Evolutionary conservation across 2,329 filamentous ascomycete genomes (phyloP).

Genomic region (Botryosphaeria agaves): DNA sequence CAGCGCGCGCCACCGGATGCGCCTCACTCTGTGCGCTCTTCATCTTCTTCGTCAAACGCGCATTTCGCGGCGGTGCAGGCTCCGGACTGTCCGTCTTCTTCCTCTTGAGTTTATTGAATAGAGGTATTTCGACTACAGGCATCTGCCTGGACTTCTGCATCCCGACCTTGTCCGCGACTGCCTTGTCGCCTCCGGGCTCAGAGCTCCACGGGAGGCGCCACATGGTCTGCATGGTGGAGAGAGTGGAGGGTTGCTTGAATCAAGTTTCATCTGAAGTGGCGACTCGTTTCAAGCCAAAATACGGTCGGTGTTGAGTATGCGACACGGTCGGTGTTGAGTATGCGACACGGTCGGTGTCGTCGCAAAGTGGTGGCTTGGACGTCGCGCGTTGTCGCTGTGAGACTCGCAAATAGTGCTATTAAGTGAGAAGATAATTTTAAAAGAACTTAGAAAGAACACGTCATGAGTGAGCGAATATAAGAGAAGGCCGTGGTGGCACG

Average conservation of each 20-base stretch:
- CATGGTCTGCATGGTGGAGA: conserved; percentile 29
- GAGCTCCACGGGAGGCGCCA: conserved; percentile 32
- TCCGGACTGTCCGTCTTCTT: conserved; percentile 36
- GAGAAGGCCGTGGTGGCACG: background rate
- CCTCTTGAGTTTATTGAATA: conserved; percentile 38
- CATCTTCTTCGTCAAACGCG: conserved; percentile 15
- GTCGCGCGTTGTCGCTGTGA: background rate
- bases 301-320: background rate
- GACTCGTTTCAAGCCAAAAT: too few relatives aligned
- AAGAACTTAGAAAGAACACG: background rate
- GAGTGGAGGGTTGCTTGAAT: conserved; percentile 1
- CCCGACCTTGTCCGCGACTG: conserved; percentile 22
- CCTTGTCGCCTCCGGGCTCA: conserved; percentile 21
- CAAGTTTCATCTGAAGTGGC: conserved; percentile 19
- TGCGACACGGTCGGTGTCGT: conserved; percentile 1
- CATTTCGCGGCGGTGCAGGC: conserved; percentile 11
- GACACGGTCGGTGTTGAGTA: conserved; percentile 2
- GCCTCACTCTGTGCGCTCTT: conserved; percentile 9
- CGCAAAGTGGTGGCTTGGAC: background rate
- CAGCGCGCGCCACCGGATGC: background rate
- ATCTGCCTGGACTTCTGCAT: conserved; percentile 24
- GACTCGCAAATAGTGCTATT: background rate
- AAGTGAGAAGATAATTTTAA: background rate
- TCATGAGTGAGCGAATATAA: background rate
- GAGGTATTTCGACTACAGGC: conserved; percentile 27